phyloP scores from a whole-genome alignment of 23 red algal genomes.

The Chondrus crispus region DNA sequence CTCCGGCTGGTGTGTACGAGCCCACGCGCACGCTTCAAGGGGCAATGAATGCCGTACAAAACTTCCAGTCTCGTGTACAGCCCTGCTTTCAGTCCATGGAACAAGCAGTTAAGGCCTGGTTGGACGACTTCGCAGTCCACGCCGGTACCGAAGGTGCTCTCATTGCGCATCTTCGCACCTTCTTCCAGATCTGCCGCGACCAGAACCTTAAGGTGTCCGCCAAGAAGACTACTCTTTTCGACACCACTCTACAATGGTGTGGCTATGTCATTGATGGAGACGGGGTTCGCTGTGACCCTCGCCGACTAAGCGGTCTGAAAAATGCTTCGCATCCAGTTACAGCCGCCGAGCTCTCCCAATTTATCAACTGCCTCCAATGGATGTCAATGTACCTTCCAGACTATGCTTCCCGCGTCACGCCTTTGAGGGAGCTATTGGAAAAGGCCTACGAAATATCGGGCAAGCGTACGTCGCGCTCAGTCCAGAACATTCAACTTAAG shows the following conservation, averaged over 20 bases:
- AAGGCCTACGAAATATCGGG: background rate
- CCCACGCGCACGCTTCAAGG: background rate
- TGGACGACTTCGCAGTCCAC: constrained; percentile 23
- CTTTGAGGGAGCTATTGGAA: constrained; percentile 3
- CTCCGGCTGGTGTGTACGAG: background rate
- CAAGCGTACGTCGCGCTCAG: background rate
- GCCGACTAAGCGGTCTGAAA: background rate
- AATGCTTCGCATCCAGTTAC: background rate
- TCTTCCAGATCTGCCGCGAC: constrained; percentile 26
- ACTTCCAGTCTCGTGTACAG: background rate
- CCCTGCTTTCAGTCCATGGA: background rate
- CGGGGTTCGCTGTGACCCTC: background rate
- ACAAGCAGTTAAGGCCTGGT: constrained; percentile 15
- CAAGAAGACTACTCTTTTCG: background rate
- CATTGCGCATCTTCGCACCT: background rate
- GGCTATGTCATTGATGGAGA: background rate
- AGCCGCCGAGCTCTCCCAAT: background rate
- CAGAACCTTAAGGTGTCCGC: background rate
- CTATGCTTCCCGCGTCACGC: background rate
- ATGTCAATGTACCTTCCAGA: background rate
- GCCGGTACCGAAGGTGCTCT: background rate
- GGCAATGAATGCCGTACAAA: background rate
- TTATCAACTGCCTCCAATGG: background rate
- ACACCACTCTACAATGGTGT: background rate
- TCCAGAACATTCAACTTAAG: background rate